Percentiles rank a stretch among this genome's conserved stretches.
phyloP scores from a whole-genome alignment of 164 flowering plant genomes.

The Cinnamomum micranthum region DNA sequence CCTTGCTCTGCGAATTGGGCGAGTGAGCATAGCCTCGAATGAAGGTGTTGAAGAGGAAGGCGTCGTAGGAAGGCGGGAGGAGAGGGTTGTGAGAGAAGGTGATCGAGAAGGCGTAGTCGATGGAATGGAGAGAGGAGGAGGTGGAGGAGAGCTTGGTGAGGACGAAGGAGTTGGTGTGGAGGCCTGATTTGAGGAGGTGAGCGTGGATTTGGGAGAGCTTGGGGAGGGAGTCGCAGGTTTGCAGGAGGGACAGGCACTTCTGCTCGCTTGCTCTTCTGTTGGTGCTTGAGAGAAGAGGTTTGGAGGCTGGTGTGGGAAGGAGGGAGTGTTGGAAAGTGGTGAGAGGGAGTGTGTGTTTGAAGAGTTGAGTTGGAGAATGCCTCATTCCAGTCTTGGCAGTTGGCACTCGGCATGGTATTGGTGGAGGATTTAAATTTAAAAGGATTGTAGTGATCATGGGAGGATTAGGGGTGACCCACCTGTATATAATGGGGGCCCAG shows the following conservation, averaged over 20 bases:
- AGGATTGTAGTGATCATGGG: too few relatives aligned
- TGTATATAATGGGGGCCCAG: too few relatives aligned
- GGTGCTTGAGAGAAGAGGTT: too few relatives aligned
- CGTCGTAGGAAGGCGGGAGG: conserved; percentile 1
- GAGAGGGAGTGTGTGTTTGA: too few relatives aligned
- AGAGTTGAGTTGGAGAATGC: too few relatives aligned
- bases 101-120: conserved; percentile 8
- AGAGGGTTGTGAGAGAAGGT: background rate
- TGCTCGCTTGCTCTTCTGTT: conserved; percentile 11
- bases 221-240: conserved; percentile 15
- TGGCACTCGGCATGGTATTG: too few relatives aligned
- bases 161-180: conserved; percentile 14
- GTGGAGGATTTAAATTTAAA: too few relatives aligned
- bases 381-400: too few relatives aligned
- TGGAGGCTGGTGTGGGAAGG: too few relatives aligned
- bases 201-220: conserved; percentile 15
- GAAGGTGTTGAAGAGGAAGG: conserved; percentile 20
- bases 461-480: too few relatives aligned
- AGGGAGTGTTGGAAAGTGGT: too few relatives aligned
- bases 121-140: conserved; percentile 4
- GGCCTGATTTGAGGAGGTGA: conserved; percentile 15
- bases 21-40: conserved; percentile 15
- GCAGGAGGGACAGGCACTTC: conserved; percentile 12
- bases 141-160: conserved; percentile 14
- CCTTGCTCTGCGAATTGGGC: background rate